phyloP scores from a whole-genome alignment of 805 yeast species.

The Metschnikowia colocasiae region DNA sequence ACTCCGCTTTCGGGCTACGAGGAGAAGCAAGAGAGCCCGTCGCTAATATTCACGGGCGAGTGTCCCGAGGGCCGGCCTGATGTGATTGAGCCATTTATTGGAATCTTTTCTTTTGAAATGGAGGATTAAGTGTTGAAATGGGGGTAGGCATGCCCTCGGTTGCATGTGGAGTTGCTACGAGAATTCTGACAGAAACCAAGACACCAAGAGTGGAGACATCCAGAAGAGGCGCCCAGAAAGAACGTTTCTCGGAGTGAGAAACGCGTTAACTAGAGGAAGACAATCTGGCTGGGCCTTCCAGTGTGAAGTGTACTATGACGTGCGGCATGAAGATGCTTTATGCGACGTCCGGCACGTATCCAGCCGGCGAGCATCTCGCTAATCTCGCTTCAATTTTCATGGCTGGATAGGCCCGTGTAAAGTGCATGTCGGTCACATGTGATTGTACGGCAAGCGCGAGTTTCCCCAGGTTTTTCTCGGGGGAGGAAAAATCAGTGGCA shows the following conservation, averaged over 20 bases:
- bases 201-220: too few relatives aligned
- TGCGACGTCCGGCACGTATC: too few relatives aligned
- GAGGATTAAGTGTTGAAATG: slow-evolving; percentile 28
- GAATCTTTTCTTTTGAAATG: slow-evolving; percentile 50
- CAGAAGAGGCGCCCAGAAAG: too few relatives aligned
- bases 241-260: too few relatives aligned
- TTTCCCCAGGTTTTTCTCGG: slow-evolving; percentile 5
- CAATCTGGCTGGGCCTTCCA: too few relatives aligned
- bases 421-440: not conserved
- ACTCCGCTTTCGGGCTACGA: not conserved
- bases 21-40: slow-evolving; percentile 42
- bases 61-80: slow-evolving; percentile 55
- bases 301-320: too few relatives aligned
- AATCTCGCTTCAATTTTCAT: too few relatives aligned
- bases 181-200: too few relatives aligned
- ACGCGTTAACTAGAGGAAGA: too few relatives aligned
- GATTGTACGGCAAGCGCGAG: not conserved
- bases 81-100: slow-evolving; percentile 50
- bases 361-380: too few relatives aligned
- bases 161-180: too few relatives aligned
- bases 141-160: not conserved
- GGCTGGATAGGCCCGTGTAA: not conserved
- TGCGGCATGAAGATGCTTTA: too few relatives aligned
- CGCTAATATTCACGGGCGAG: slow-evolving; percentile 47
- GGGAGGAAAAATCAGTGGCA: not conserved